Base-by-base conservation (phyloP, 1,284 basidiomycete species). In the Paramarasmius palmivorus region DNA sequence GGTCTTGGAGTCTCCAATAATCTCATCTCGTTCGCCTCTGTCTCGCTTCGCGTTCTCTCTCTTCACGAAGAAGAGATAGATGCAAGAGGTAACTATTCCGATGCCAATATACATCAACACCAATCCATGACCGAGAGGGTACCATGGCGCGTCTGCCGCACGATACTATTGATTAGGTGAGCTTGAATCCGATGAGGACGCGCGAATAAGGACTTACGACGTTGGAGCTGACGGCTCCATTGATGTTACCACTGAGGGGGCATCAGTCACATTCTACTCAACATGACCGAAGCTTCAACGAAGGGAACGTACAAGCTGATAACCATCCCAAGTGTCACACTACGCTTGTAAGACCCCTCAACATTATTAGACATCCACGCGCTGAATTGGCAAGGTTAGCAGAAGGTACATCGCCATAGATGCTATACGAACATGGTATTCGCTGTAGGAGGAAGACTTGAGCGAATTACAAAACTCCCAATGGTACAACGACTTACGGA, bases 311-410 rank as follows among this genome's bases (percentile, higher is more conserved):
- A 83, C 82, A 78, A 82, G 52, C 82, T 78, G 52, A 88, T 86
- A 4, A 83, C 78, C 83, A 88, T 85, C 0, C 76, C 89, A 22
- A 90, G 71, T 0, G 85, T 79, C 1, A 89, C 87, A 58, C 84
- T 85, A 20, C 88, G 83, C 61, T 90, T 90, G 68, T 90, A 91
- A 0, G 81, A 78, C 6, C 88, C 86, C 70, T 90, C 87, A 15
- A 87, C 79, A 61, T 88, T 89, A 61, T 86, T 86, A 26, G 83
- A 83, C 32, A 83, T 79, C 83, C 87, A 88, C 5, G 87, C 84
- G 59, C 81, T 84, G 53, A 10, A 55, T 20, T 47, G 41, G 47
- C 23, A 57, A 8, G 14, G 44, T 23, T 23, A 5, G 25, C 17
- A 12, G 32, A n/a, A 22, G 29, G 35, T 47, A 10, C n/a, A n/a